Conservation (phyloP, 164 flowering plant species). For the Saururus chinensis region DNA sequence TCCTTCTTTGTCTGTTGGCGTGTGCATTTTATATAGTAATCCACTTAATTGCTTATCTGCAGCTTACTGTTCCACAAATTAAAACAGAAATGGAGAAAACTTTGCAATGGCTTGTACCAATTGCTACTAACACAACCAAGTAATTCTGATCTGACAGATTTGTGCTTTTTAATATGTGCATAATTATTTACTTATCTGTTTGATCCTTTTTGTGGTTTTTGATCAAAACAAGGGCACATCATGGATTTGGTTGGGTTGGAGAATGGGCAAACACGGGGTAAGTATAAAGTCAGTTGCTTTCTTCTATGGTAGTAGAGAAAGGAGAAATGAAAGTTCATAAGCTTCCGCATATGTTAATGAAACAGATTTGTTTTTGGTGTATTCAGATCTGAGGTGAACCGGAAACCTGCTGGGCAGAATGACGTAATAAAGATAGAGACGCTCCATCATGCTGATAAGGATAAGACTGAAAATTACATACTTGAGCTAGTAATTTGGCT, state of each 20-base stretch:
- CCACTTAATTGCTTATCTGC: conserved; percentile 11
- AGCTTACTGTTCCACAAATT: conserved; percentile 76
- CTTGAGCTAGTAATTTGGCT: conserved; percentile 92
- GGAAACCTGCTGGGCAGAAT: conserved; percentile 50
- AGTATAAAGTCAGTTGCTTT: conserved; percentile 10
- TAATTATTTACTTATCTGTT: neutral
- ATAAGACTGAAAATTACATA: conserved; percentile 71
- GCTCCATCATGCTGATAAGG: conserved; percentile 90
- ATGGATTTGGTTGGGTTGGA: conserved; percentile 99
- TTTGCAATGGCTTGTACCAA: conserved; percentile 93
- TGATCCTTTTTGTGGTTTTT: conserved; percentile 1
- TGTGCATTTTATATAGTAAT: neutral
- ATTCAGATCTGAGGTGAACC: conserved; percentile 67
- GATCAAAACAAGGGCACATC: conserved; percentile 66
- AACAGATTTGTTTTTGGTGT: neutral
- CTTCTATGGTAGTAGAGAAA: neutral
- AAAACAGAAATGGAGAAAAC: conserved; percentile 99
- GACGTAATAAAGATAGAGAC: conserved; percentile 77
- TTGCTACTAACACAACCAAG: conserved; percentile 95
- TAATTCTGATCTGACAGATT: conserved; percentile 17
- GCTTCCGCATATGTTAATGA: neutral
- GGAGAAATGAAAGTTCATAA: too few species aligned
- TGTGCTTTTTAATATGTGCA: neutral
- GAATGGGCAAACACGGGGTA: conserved; percentile 99
- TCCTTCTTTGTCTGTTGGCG: neutral